Base-by-base conservation (phyloP, 106 monocot genomes). In the Iris macrosiphon region DNA sequence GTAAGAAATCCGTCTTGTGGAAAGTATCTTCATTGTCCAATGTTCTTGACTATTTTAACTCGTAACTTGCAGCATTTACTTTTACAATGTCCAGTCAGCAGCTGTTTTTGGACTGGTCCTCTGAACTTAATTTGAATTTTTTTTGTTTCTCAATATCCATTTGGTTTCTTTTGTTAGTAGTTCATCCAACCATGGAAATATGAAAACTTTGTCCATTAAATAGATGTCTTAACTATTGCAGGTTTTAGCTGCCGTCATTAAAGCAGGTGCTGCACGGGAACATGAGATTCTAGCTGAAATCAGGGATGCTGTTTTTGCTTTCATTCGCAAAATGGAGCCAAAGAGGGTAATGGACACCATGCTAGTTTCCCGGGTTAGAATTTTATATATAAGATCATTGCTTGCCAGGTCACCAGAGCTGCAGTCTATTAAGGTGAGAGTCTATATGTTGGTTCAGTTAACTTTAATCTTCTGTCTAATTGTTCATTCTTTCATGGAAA, bases 211-310 rank as follows among this genome's bases (percentile, higher is more conserved):
- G n/a, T n/a, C n/a, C n/a, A n/a, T n/a, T n/a, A n/a, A n/a, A n/a
- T n/a, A n/a, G n/a, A n/a, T n/a, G n/a, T n/a, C n/a, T n/a, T n/a
- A n/a, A n/a, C 7, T 64, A 25, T 55, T 67, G 29, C 73, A 98
- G 96, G 96, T 98, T 67, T 78, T 98, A 65, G 96, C 96, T 67
- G 96, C 96, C 40, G 96, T 98, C 15, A 98, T 98, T 59, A 98
- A 98, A 78, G 96, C 96, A 18, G 96, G 96, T 9, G 96, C 96
- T 60, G 86, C 96, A 53, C 61, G 96, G 54, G 96, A 98, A 64
- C 96, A 98, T 81, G 96, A 98, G 72, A 98, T 98, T 75, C 66
- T 98, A 44, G 83, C 96, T 62, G 96, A 98, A 83, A 98, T 98
- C 30, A 83, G 96, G 63, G 96, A 98, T 83, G 86, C 90, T 60